Evolutionary conservation across 2,329 filamentous ascomycete genomes (phyloP), one percentile per base, ranked within the genome.

Genomic region (Trichoderma atrobrunneum): DNA sequence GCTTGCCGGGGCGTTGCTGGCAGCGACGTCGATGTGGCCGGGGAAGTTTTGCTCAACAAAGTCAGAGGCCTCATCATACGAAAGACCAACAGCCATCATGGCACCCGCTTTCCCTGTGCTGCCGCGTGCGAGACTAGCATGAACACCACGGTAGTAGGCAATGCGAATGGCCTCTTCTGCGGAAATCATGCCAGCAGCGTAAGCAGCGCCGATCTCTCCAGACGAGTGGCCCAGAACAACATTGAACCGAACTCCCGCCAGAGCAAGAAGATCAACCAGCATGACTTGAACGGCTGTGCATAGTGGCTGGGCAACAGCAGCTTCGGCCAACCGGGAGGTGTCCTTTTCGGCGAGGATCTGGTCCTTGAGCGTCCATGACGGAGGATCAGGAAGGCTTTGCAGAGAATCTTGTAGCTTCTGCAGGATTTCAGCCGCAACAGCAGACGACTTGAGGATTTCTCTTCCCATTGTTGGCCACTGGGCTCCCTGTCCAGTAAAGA

Each of bases 121-220:
- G 14, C 61, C 69, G 18, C 30, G 43, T 21, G 54, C n/a, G 14
- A 72, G 62, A 12, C 54, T 60, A 7, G 70, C 70, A 26, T 61
- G 28, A 16, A 54, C 34, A 12, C 70, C 70, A 32, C 63, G 34
- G 63, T 72, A 68, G 30, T 67, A 72, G 12, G 62, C 56, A 16
- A 67, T 32, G 12, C 62, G 57, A 16, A 78, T 75, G 8, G 78
- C 77, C 36, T 77, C 74, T 5, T 77, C 57, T 16, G 63, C 70
- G 7, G 28, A 71, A 8, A 88, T 65, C 30, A 82, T 77, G 0
- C 85, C 85, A 0, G 84, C 82, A 0, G 85, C 84, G 73, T 86
- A 88, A 0, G 84, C 86, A 0, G 85, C 85, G 0, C 78, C 84
- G n/a, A 87, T 86, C 73, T 87, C 85, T 1, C 85, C 85, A 0